Percentiles rank a stretch among this genome's conserved stretches.
Evolutionary conservation across 2,329 filamentous ascomycete species (phyloP).

Genomic region (Pseudomassariella vexata): DNA sequence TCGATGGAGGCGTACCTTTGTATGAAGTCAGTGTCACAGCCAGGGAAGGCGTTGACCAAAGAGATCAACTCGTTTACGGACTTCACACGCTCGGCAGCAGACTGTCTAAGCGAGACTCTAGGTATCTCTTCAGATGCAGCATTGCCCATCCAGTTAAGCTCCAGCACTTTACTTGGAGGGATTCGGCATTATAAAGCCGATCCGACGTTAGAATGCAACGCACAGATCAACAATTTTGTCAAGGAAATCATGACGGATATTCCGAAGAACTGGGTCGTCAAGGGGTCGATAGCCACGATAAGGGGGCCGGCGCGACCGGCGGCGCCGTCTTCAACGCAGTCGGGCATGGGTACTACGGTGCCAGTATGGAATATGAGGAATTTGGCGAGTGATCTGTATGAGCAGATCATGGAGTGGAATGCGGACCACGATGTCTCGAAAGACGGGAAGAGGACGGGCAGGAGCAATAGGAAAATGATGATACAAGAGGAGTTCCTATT

Average conservation of each 20-base stretch:
- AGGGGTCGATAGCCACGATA: slow-evolving; percentile 27
- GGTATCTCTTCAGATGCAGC: slow-evolving; percentile 1
- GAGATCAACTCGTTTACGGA: slow-evolving; percentile 15
- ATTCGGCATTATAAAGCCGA: slow-evolving; percentile 5
- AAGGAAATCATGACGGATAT: slow-evolving; percentile 39
- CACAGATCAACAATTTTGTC: slow-evolving; percentile 32
- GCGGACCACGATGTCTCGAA: no score
- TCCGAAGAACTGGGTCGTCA: slow-evolving; percentile 35
- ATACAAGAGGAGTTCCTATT: no score
- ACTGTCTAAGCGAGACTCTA: slow-evolving; percentile 14
- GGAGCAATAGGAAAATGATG: no score
- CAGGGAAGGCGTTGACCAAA: slow-evolving; percentile 10
- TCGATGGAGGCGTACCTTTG: slow-evolving; percentile 20
- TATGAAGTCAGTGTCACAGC: slow-evolving; percentile 14
- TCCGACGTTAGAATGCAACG: slow-evolving; percentile 12
- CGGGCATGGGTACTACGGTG: slow-evolving; percentile 26
- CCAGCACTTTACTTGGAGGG: slow-evolving; percentile 16
- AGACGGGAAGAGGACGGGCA: no score
- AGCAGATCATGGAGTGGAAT: slow-evolving; percentile 19
- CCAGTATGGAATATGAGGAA: slow-evolving; percentile 12
- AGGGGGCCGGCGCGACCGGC: slow-evolving; percentile 28
- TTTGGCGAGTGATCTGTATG: slow-evolving; percentile 12
- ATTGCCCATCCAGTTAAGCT: slow-evolving; percentile 9
- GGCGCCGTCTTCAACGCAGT: slow-evolving; percentile 25
- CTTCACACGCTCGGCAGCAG: slow-evolving; percentile 17